Evolutionary conservation across 306 rosid genomes (phyloP), one percentile per base, ranked within the genome.

Genomic region (Chamaecrista fasciculata): DNA sequence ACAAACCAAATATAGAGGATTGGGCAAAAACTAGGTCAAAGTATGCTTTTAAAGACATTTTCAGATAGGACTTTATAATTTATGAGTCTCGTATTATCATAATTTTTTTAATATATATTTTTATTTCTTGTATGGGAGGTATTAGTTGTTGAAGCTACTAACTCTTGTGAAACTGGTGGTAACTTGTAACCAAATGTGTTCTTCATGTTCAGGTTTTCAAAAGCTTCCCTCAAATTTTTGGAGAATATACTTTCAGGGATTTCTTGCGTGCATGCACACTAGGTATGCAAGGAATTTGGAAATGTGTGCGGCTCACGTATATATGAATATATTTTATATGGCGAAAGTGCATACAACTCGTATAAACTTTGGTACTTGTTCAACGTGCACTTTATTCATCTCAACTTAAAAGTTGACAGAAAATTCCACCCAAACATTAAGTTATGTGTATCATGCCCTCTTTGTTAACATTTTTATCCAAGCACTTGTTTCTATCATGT

Each of bases 261-360:
- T 89, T 89, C 70, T 79, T 85, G 87, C 86, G 80, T 64, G 87
- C 87, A 51, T 85, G 90, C 76, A 74, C 96, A 65, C 68, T 80
- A 60, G 94, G 96, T 89, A 83, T 71, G 77, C 50, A 65, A 57
- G 74, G 33, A 57, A 43, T 28, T 74, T 70, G 58, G 36, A 62
- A 48, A 10, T 4, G 20, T 29, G 29, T 48, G 33, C 64, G 47
- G 60, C 71, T 18, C 36, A 2, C 53, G 15, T 37, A 23, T 73
- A 63, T 44, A 8, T n/a, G n/a, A n/a, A n/a, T n/a, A n/a, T n/a
- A n/a, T n/a, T n/a, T n/a, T n/a, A n/a, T n/a, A n/a, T n/a, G n/a
- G n/a, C n/a, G n/a, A n/a, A n/a, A n/a, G n/a, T n/a, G n/a, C n/a
- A n/a, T n/a, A n/a, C n/a, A n/a, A n/a, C n/a, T n/a, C n/a, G n/a